Percentiles rank a stretch among this genome's conserved stretches.
Evolutionary conservation across 495 filamentous ascomycete species (phyloP).

Genomic region (Penicillium turbatum): DNA sequence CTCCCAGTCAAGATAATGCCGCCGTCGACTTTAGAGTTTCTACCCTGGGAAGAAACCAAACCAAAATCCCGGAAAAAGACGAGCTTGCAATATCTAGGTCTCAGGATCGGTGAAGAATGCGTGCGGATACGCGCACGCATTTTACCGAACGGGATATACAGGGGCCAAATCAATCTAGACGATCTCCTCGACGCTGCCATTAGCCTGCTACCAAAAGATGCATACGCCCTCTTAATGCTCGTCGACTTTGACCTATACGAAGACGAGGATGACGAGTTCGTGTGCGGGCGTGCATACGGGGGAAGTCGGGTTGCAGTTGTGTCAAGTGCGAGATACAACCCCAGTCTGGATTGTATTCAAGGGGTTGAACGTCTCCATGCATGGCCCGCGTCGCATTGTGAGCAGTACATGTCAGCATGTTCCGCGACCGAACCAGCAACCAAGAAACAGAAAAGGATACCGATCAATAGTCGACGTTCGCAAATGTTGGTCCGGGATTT

Average conservation of each 20-base stretch:
- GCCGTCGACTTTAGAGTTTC: conserved; percentile 35
- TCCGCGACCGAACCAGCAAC: not conserved
- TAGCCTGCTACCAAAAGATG: conserved; percentile 52
- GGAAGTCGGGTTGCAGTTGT: conserved; percentile 58
- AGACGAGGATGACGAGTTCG: conserved; percentile 62
- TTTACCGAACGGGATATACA: conserved; percentile 45
- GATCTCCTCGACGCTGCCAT: conserved; percentile 61
- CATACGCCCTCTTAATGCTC: conserved; percentile 55
- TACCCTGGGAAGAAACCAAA: conserved; percentile 39
- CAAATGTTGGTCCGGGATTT: not conserved
- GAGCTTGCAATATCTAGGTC: conserved; percentile 34
- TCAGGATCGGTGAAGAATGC: conserved; percentile 30
- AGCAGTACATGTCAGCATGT: conserved; percentile 38
- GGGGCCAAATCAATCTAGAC: conserved; percentile 55
- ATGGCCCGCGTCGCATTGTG: conserved; percentile 63
- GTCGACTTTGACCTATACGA: conserved; percentile 63
- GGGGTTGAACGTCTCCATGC: conserved; percentile 49
- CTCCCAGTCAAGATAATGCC: conserved; percentile 46
- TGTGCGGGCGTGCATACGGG: conserved; percentile 64
- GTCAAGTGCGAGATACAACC: conserved; percentile 56
- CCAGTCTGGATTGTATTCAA: conserved; percentile 42
- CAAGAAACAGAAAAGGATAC: conserved; percentile 1
- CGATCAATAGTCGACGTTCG: not conserved
- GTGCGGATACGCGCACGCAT: conserved; percentile 53
- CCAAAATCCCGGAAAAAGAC: conserved; percentile 6